Evolutionary conservation across 2,329 filamentous ascomycete genomes (phyloP).

Genomic region (Alternaria panax): DNA sequence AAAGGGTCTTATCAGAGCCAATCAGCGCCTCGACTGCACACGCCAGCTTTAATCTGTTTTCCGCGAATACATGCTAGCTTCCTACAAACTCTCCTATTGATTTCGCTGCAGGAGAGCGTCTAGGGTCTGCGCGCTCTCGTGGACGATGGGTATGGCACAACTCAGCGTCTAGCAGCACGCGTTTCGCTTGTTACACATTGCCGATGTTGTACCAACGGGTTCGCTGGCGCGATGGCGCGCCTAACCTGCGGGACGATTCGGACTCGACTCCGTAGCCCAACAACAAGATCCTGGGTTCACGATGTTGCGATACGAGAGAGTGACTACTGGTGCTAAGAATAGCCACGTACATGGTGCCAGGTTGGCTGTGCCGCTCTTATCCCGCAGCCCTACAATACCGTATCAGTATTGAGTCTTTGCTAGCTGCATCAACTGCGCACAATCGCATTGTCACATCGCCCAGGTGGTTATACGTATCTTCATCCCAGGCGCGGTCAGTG

Average conservation of each 20-base stretch:
- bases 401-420: neutral
- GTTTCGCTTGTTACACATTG: neutral
- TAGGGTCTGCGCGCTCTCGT: neutral
- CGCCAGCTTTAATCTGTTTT: slow-evolving; percentile 5
- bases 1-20: slow-evolving; percentile 14
- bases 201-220: neutral
- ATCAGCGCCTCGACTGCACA: neutral
- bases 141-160: neutral
- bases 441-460: neutral
- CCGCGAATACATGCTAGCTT: neutral
- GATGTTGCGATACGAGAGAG: neutral
- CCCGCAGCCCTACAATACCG: neutral
- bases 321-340: neutral
- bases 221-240: slow-evolving; percentile 1
- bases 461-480: neutral
- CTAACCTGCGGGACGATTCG: neutral
- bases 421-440: neutral
- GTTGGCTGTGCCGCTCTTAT: neutral
- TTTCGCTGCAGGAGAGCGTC: neutral
- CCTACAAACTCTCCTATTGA: neutral
- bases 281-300: neutral
- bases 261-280: neutral
- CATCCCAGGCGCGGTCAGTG: neutral
- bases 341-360: neutral
- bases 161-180: neutral